These are phyloP conservation scores for Taiozyma onychis DNA, from an alignment of 1,139 yeast genomes.

Conservation along the genomic window DNA sequence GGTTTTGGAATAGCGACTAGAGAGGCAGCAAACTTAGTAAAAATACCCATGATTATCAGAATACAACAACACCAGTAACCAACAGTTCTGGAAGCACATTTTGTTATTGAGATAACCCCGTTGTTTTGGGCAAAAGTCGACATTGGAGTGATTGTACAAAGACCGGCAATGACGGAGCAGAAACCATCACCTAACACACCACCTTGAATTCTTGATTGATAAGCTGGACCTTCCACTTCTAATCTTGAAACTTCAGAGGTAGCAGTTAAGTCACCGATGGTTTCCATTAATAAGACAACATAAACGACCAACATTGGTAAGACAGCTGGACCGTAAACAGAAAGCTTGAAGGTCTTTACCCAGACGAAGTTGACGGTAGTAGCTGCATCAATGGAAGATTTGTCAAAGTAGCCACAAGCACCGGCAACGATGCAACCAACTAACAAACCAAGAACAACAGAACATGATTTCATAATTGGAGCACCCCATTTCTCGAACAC, in stretches of 20 bases:
- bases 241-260: slow-evolving; percentile 84
- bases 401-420: slow-evolving; percentile 79
- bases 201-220: slow-evolving; percentile 85
- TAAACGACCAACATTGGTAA: slow-evolving; percentile 80
- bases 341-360: slow-evolving; percentile 76
- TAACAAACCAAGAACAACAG: slow-evolving; percentile 76
- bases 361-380: slow-evolving; percentile 81
- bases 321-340: slow-evolving; percentile 77
- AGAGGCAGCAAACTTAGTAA: slow-evolving; percentile 87
- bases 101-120: slow-evolving; percentile 87
- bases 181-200: slow-evolving; percentile 77
- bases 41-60: slow-evolving; percentile 76
- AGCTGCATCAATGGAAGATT: slow-evolving; percentile 52
- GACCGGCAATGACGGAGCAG: slow-evolving; percentile 69
- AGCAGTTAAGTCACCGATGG: slow-evolving; percentile 91
- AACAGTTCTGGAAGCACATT: slow-evolving; percentile 79
- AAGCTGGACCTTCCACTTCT: slow-evolving; percentile 72
- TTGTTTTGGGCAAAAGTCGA: slow-evolving; percentile 91
- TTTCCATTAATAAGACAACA: slow-evolving; percentile 80
- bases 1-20: slow-evolving; percentile 78
- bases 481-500: slow-evolving; percentile 82
- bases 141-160: slow-evolving; percentile 76
- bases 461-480: slow-evolving; percentile 90
- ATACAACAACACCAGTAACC: slow-evolving; percentile 91
- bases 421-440: slow-evolving; percentile 92